phyloP scores from a whole-genome alignment of 2,329 filamentous ascomycete genomes.

The Ophiostoma ulmi region DNA sequence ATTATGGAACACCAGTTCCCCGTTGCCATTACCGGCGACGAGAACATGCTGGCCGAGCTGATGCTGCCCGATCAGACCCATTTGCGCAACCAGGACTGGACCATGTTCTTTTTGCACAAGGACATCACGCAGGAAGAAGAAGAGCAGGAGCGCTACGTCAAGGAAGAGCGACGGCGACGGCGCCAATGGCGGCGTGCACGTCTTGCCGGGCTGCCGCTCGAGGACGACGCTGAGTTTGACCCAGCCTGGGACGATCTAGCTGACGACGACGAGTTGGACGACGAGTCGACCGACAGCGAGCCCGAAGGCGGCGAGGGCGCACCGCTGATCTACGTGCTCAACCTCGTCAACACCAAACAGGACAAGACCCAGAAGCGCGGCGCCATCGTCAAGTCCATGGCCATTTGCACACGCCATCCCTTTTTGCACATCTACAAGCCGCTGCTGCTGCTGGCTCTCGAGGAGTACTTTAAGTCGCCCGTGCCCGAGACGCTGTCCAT shows the following conservation, averaged over 20 bases:
- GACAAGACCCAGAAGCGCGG: slow-evolving; percentile 90
- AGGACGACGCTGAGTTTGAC: slow-evolving; percentile 41
- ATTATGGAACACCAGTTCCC: slow-evolving; percentile 99
- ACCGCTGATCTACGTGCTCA: slow-evolving; percentile 92
- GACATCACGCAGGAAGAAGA: slow-evolving; percentile 82
- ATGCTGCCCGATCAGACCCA: slow-evolving; percentile 98
- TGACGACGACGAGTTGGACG: slow-evolving; percentile 46
- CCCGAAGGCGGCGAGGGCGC: slow-evolving; percentile 73
- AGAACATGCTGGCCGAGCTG: slow-evolving; percentile 95
- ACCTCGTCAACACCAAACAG: slow-evolving; percentile 96
- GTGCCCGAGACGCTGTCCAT: slow-evolving; percentile 80
- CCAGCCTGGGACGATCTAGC: slow-evolving; percentile 37
- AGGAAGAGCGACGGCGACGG: slow-evolving; percentile 49
- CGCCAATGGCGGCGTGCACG: slow-evolving; percentile 47
- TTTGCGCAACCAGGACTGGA: slow-evolving; percentile 94
- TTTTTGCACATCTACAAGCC: slow-evolving; percentile 99
- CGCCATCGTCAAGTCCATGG: slow-evolving; percentile 96
- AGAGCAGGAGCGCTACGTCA: slow-evolving; percentile 60
- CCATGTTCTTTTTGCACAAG: slow-evolving; percentile 97
- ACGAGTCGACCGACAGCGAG: slow-evolving; percentile 55
- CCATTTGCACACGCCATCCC: slow-evolving; percentile 93
- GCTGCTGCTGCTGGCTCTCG: slow-evolving; percentile 78
- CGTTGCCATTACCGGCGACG: slow-evolving; percentile 88
- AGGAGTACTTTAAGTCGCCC: slow-evolving; percentile 94
- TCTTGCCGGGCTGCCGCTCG: slow-evolving; percentile 43